Evolutionary conservation across 2,329 filamentous ascomycete species (phyloP), one percentile per base, ranked within the genome.

Genomic region (Remersonia thermophila): DNA sequence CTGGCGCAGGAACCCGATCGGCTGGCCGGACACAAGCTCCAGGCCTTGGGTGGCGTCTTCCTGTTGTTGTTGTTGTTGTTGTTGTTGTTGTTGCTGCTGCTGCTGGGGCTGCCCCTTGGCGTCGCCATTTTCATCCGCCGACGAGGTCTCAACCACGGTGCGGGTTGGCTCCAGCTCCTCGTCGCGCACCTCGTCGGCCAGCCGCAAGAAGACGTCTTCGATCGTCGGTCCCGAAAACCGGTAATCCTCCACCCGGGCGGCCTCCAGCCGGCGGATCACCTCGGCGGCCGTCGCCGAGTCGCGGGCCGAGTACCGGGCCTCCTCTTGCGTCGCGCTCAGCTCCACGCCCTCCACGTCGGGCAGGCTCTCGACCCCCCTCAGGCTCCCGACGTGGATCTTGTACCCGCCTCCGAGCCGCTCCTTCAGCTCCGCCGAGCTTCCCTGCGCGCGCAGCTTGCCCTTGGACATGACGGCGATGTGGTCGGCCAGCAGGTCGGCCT

Each of bases 401-500:
- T 95, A 95, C 1, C 86, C 87, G 2, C 83, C 82, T 28, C 87
- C 87, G 7, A 87, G 66, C 35, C 70, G 69, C 48, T 89, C 75
- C 55, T 95, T 95, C 32, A 95, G 69, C 50, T 83, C 82, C 4
- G 87, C 85, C 2, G 84, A 86, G 2, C 85, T 86, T 3, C 87
- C 87, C 47, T 84, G 69, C 0, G 83, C 85, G 38, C 84, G 83
- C 2, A 94, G 66, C 2, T 75, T 77, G 14, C 87, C 87, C 52
- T 85, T 87, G 3, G 84, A 93, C 9, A 95, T 62, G 36, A 95
- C 84, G 2, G 80, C 83, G 45, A 95, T 93, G 42, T 87, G 80
- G 52, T 95, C 89, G 0, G 86, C 81, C 1, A 95, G 69, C 2
- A 94, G 65, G 52, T 95, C 87, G 1, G 87, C 89, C 57, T 95